phyloP scores from a whole-genome alignment of 2,329 filamentous ascomycete genomes.

The Thermomyces lanuginosus region DNA sequence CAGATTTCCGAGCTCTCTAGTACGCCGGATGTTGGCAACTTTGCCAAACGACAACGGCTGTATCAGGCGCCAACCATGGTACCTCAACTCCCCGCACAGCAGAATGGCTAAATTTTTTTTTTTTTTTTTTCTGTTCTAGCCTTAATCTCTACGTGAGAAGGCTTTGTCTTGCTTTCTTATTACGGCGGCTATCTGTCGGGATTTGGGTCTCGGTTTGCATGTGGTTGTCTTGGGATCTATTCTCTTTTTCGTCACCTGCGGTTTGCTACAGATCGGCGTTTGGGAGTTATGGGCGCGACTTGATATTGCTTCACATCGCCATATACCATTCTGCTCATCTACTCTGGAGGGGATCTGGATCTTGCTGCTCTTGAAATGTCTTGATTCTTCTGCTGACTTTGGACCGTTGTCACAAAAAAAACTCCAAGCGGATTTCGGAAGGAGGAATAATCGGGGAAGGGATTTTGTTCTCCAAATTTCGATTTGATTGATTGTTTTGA shows the following conservation, averaged over 20 bases:
- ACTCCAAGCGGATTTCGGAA: too few relatives aligned
- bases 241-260: slow-evolving; percentile 1
- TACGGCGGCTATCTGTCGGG: slow-evolving; percentile 1
- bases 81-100: slow-evolving; percentile 27
- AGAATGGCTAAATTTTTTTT: slow-evolving; percentile 4
- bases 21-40: slow-evolving; percentile 34
- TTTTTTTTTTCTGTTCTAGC: too few relatives aligned
- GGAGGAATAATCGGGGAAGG: too few relatives aligned
- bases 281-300: too few relatives aligned
- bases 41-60: slow-evolving; percentile 44
- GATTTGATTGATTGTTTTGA: too few relatives aligned
- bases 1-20: slow-evolving; percentile 46
- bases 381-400: too few relatives aligned
- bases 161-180: background rate
- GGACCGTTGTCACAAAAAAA: too few relatives aligned
- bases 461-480: too few relatives aligned
- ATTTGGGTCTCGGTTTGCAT: background rate
- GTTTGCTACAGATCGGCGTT: too few relatives aligned
- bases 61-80: slow-evolving; percentile 34
- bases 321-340: slow-evolving; percentile 1
- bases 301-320: too few relatives aligned
- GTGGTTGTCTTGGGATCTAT: background rate
- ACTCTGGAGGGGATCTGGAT: slow-evolving; percentile 1
- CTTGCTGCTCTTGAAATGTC: slow-evolving; percentile 2
- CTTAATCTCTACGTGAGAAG: too few relatives aligned